These are phyloP conservation scores for Thalassiosira hispida DNA, from an alignment of 352 stramenopile genomes.

Conservation along the genomic window DNA sequence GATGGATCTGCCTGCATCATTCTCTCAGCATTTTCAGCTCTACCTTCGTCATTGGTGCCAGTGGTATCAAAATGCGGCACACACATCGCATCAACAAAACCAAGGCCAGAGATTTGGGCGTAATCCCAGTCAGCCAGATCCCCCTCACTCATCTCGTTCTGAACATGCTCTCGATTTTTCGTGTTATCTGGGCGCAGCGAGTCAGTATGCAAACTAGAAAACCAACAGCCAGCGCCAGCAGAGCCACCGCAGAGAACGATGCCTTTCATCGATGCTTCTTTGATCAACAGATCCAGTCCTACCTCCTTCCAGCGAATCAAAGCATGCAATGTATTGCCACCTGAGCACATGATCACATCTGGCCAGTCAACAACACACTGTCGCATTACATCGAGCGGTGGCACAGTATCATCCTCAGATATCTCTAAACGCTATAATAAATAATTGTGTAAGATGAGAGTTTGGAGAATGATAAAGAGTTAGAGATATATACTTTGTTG, in stretches of 20 bases:
- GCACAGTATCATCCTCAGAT: slow-evolving; percentile 33
- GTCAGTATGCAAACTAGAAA: slow-evolving; percentile 43
- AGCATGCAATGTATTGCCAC: slow-evolving; percentile 44
- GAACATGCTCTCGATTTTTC: slow-evolving; percentile 29
- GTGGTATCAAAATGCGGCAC: slow-evolving; percentile 45
- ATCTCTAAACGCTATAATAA: slow-evolving; percentile 39
- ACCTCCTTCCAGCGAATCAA: slow-evolving; percentile 45
- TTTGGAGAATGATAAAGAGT: slow-evolving; percentile 25
- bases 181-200: slow-evolving; percentile 39
- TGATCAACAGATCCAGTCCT: slow-evolving; percentile 43
- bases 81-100: slow-evolving; percentile 45
- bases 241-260: slow-evolving; percentile 42
- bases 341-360: slow-evolving; percentile 53
- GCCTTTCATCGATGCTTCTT: slow-evolving; percentile 31
- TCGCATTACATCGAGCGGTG: slow-evolving; percentile 45
- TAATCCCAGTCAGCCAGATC: slow-evolving; percentile 39
- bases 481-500: no score
- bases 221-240: slow-evolving; percentile 42
- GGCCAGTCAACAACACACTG: slow-evolving; percentile 54
- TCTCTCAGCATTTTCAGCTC: slow-evolving; percentile 24
- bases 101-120: slow-evolving; percentile 31
- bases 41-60: slow-evolving; percentile 17
- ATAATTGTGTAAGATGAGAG: slow-evolving; percentile 47
- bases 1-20: slow-evolving; percentile 22
- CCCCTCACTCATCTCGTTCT: slow-evolving; percentile 21